Base-by-base conservation (phyloP, 371 early-diverging fungal species). In the Rhizomucor miehei region DNA sequence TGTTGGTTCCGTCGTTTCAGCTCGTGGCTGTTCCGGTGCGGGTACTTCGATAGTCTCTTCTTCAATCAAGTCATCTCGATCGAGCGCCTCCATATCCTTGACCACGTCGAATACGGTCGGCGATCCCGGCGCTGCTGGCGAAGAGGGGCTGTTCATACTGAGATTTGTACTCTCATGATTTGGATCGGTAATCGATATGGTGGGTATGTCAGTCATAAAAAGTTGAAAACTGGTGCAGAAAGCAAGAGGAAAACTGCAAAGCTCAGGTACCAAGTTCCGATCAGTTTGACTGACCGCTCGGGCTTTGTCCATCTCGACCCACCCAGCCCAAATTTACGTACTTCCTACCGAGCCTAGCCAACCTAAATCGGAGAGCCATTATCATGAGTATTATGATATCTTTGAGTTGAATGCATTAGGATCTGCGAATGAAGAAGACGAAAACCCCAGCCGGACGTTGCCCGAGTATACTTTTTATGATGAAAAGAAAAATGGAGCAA, bases 101-200 rank as follows among this genome's bases (percentile, higher is more conserved):
- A 67, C 73, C 17, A 71, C 62, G 23, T 77, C 73, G 60, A 75
- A 75, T 0, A 75, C 61, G 5, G 70, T 71, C 13, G 76, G 76
- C 6, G 76, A 75, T 51, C 63, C 65, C 1, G 74, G 74, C 13
- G 70, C 57, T 13, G 57, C 50, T 20, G 69, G 59, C 10, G 65
- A 56, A 1, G 44, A 48, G 17, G 68, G 62, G 12, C 66, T 65
- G 29, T 49, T 67, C 45, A 67, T 36, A 37, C 43, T 60, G 23
- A 65, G 55, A 19, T 71, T 67, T 55, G 73, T 59, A 44, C 65
- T 69, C 44, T 69, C 64, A 56, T 71, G 41, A 35, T 77, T 71
- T 48, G 77, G 77, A 49, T 64, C 63, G 10, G 73, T 77, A 13
- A 77, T 69, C 38, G 77, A 73, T 45, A 77, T 73, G 29, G 73